A percentile compares a stretch with the other conserved stretches of the same genome.
phyloP scores from a whole-genome alignment of 1,139 yeast species.

The Fermentozyma sake region DNA sequence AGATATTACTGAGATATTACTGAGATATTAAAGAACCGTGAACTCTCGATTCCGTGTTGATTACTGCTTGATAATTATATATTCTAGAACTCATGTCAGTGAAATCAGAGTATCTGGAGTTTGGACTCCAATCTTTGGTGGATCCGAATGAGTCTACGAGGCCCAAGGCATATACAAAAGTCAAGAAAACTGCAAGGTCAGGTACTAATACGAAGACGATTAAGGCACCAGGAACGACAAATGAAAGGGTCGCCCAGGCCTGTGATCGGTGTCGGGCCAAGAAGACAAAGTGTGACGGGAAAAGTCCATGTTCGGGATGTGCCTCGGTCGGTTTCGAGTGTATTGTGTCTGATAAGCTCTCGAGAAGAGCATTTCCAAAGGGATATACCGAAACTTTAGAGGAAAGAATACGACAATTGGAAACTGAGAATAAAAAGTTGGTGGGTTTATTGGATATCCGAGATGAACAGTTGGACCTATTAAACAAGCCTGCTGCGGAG shows the following conservation, averaged over 20 bases:
- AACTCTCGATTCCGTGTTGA: too few species aligned
- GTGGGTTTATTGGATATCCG: constrained; percentile 50
- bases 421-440: constrained; percentile 39
- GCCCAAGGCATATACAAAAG: too few species aligned
- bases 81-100: too few species aligned
- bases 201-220: constrained; percentile 46
- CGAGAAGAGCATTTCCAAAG: constrained; percentile 28
- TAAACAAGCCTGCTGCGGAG: constrained; percentile 9
- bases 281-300: constrained; percentile 72
- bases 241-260: constrained; percentile 71
- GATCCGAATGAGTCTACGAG: too few species aligned
- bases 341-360: constrained; percentile 41
- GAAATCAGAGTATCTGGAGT: too few species aligned
- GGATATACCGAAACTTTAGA: constrained; percentile 42
- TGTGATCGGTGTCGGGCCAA: constrained; percentile 85
- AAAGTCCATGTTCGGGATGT: constrained; percentile 47
- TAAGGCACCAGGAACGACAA: constrained; percentile 55
- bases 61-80: too few species aligned
- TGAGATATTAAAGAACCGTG: too few species aligned
- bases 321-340: constrained; percentile 42
- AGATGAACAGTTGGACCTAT: constrained; percentile 51
- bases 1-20: too few species aligned
- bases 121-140: too few species aligned
- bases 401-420: constrained; percentile 42
- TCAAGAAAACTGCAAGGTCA: constrained; percentile 4